Base-by-base conservation (phyloP, 495 filamentous ascomycete species). In the Lasiosphaeria hispida region DNA sequence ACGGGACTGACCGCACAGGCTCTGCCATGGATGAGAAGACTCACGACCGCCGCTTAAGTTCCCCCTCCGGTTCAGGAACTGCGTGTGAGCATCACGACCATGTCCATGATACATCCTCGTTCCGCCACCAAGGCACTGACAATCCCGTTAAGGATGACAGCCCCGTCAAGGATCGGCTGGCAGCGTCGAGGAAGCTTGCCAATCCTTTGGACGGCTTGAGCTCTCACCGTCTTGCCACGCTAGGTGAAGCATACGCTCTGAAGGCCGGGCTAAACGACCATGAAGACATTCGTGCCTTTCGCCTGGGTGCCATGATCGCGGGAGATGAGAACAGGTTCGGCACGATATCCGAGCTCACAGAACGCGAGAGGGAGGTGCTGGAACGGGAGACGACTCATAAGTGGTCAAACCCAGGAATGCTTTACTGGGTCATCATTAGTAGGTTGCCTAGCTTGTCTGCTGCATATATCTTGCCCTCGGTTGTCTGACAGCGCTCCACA, bases 201-300 rank as follows among this genome's bases (percentile, higher is more conserved):
- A 88, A 92, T 51, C 90, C 90, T 33, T 76, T 94, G 10, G 80
- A 81, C 7, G 87, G 86, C 14, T 79, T 84, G 55, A 79, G 73
- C 37, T 76, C 83, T 42, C 74, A 80, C 7, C 79, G 86, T 59
- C 72, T 94, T 13, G 76, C 74, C 37, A 75, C 75, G 43, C 83
- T 82, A 71, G 90, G 87, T 33, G 85, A 83, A 44, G 77, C 75
- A 3, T 92, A 89, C 67, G 87, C 85, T 23, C 69, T 73, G n/a
- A 76, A 80, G 30, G 77, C 89, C 61, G 80, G 82, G 13, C 74
- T 30, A 40, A 85, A 81, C 14, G 81, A 84, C 49, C 74, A 77
- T 41, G 80, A 83, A 10, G 88, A 91, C 63, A 72, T 90, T 37
- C 77, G 84, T 18, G 85, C 85, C 15, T 89, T 95, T 66, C 80